Conservation (phyloP, 2,329 filamentous ascomycete genomes). For the Verticillium dahliae region DNA sequence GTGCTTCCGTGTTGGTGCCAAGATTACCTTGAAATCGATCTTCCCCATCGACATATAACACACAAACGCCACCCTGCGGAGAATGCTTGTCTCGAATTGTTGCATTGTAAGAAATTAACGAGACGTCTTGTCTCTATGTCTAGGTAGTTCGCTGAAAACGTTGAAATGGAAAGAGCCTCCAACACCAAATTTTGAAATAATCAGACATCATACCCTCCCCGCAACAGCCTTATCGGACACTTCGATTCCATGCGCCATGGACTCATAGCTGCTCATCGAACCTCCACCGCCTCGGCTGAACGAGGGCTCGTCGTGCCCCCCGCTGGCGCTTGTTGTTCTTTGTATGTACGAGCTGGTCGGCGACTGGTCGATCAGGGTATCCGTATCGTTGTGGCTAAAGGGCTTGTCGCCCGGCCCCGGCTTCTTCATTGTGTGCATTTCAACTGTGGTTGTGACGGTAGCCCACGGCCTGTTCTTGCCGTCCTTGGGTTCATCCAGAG, state of each 20-base stretch:
- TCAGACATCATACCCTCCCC: not conserved
- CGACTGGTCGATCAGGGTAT: not conserved
- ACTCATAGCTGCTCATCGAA: not conserved
- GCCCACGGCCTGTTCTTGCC: slow-evolving; percentile 1
- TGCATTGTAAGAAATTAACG: too few species aligned
- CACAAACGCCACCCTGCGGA: too few species aligned
- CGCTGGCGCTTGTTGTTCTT: not conserved
- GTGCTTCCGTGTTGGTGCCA: too few species aligned
- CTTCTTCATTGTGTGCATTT: slow-evolving; percentile 5
- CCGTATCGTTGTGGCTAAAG: not conserved
- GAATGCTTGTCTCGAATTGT: too few species aligned
- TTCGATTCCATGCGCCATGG: not conserved
- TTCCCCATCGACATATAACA: too few species aligned
- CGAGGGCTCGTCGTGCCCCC: not conserved
- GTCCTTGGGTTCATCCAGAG: not conserved
- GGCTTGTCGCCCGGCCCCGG: not conserved
- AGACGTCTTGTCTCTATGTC: not conserved
- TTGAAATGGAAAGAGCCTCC: not conserved
- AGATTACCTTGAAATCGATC: too few species aligned
- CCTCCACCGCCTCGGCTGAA: not conserved
- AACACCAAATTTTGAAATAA: not conserved
- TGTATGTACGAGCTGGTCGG: not conserved
- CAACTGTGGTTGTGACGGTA: slow-evolving; percentile 6
- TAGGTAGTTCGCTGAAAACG: not conserved
- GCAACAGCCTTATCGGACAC: not conserved